These are phyloP conservation scores for Colletotrichum tropicicola DNA, from an alignment of 2,329 filamentous ascomycete genomes.

Conservation along the genomic window DNA sequence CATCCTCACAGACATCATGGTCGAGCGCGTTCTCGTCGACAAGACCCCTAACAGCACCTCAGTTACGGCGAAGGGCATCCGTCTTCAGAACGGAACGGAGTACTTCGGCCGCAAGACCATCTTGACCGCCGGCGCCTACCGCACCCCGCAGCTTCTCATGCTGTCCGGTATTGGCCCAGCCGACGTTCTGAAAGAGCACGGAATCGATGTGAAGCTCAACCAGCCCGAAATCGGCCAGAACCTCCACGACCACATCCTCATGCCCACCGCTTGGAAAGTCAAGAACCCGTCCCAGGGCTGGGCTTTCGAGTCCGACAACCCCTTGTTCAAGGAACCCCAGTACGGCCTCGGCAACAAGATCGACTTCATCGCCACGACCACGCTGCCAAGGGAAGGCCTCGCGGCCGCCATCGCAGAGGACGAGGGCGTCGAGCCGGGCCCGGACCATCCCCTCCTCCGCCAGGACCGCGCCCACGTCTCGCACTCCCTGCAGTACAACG, in stretches of 20 bases:
- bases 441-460: constrained; percentile 42
- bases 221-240: constrained; percentile 59
- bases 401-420: constrained; percentile 43
- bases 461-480: constrained; percentile 13
- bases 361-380: constrained; percentile 45
- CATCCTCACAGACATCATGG: constrained; percentile 34
- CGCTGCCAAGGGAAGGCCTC: constrained; percentile 39
- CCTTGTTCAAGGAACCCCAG: constrained; percentile 44
- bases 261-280: constrained; percentile 40
- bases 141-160: constrained; percentile 59
- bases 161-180: constrained; percentile 60
- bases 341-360: constrained; percentile 45
- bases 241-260: constrained; percentile 58
- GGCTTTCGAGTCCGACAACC: constrained; percentile 39
- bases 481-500: constrained; percentile 1
- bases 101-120: constrained; percentile 44
- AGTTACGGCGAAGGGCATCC: constrained; percentile 35
- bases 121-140: constrained; percentile 57
- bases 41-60: background rate
- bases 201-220: constrained; percentile 50
- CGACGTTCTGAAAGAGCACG: constrained; percentile 47
- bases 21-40: constrained; percentile 31
- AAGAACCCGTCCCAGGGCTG: constrained; percentile 42
- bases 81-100: constrained; percentile 38
- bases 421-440: constrained; percentile 34